Base-by-base conservation (phyloP, 768 basidiomycete species). In the Suillus plorans region DNA sequence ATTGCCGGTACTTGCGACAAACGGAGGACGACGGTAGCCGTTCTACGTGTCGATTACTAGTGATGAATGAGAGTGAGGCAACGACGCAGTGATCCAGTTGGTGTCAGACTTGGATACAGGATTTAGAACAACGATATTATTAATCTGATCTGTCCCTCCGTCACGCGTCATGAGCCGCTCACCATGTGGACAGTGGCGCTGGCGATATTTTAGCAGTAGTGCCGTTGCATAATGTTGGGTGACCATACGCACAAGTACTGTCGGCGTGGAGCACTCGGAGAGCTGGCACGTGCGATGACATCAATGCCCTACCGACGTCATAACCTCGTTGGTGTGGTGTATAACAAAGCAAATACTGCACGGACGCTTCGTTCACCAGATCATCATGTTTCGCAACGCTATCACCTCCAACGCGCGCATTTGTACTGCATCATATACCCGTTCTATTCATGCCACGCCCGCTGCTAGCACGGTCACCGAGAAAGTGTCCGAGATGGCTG, bases 401-500 rank as follows among this genome's bases (percentile, higher is more conserved):
- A 64, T 28, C 52, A 63, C 36, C 53, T 36, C 44, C 28, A 62
- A 25, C 41, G 49, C 56, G 2, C 41, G 58, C 50, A 22, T 13
- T 50, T 56, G 36, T 6, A 53, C 37, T 14, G 49, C 31, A 34
- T 42, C 57, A 12, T 50, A 42, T 20, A 60, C 62, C 55, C 72
- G 75, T 49, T 63, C 63, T 22, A 70, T 81, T 67, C 73, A 77
- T 62, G 64, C 69, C 10, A 74, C 81, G 41, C 74, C 77, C 2
- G 49, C 67, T 8, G 69, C 72, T 16, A 66, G 68, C 13, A 74
- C 77, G 2, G 73, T 78, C 20, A 77, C 77, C n/a, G 80, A 81
- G 42, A 79, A 75, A 64, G 76, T 79, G 58, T 72, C 77, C 37
- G 77, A 80, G 41, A 74, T 78, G 9, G 79, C 79, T 25, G 72